Evolutionary conservation across 176 grass and related monocot species (phyloP).

Genomic region (Otatea glauca): DNA sequence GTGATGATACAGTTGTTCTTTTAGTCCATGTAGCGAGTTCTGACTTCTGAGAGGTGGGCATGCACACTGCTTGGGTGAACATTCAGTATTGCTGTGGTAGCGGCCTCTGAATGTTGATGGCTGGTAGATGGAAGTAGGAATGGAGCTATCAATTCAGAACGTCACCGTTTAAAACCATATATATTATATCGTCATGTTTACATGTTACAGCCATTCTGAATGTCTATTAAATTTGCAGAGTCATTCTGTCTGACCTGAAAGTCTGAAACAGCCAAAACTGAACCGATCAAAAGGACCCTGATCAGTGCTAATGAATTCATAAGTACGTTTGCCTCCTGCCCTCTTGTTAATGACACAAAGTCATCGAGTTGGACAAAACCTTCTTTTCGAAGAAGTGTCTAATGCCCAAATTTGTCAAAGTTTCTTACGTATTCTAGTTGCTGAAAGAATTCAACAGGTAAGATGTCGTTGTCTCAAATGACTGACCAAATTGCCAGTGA

Average conservation of each 20-base stretch:
- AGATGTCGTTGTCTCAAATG: not conserved
- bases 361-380: slow-evolving; percentile 26
- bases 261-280: not conserved
- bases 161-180: not conserved
- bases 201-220: not conserved
- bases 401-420: slow-evolving; percentile 43
- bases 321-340: not conserved
- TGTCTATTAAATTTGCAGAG: not conserved
- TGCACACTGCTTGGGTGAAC: not conserved
- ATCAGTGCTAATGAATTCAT: too few relatives aligned
- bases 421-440: slow-evolving; percentile 24
- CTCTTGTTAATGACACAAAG: not conserved
- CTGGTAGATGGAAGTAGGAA: not conserved
- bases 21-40: not conserved
- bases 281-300: not conserved
- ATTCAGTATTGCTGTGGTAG: not conserved
- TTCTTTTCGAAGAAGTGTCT: slow-evolving; percentile 28
- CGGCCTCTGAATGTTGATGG: slow-evolving; percentile 10
- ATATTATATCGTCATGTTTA: not conserved
- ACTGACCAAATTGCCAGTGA: slow-evolving; percentile 12
- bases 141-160: not conserved
- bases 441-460: not conserved
- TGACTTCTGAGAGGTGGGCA: not conserved
- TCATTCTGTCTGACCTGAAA: not conserved
- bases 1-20: not conserved